Base-by-base conservation (phyloP, 371 early-diverging fungal species). In the Phascolomyces articulosus region DNA sequence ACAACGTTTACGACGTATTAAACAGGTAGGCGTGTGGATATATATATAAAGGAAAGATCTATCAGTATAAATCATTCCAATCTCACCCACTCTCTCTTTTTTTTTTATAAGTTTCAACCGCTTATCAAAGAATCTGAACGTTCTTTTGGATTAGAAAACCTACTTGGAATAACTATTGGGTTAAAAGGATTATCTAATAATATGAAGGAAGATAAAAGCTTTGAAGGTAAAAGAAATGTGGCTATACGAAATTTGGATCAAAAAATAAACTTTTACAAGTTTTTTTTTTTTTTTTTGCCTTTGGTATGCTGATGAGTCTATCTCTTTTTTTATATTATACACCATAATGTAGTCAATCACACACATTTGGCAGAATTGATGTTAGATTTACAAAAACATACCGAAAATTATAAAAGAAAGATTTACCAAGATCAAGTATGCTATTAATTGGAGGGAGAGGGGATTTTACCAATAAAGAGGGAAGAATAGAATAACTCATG, bases 111-210 rank as follows among this genome's bases (percentile, higher is more conserved):
- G 60, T 59, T 59, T 47, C 34, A 38, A 20, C 60, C 60, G 9
- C 47, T 59, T 44, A 41, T 59, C 8, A 40, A 40, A 59, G 60
- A 59, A 16, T 40, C 34, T 9, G 60, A 59, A 13, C 60, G 60
- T 28, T 24, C 29, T 8, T 59, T 59, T 59, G 60, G 60, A 24
- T 41, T 59, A 3, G 60, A 59, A 41, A 40, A 41, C 15, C 24
- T 59, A 40, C 60, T 59, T 23, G 60, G 60, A 2, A 59, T 59
- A 40, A 26, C 60, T 6, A 28, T 44, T 2, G 60, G 60, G 24
- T 15, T 51, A 4, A 59, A 27, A 16, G 21, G 58, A 23, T 58
- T 31, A 47, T 59, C 60, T 1, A 24, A 16, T 23, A 41, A 21
- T 20, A 26, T 8, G n/a, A 23, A 44, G 27, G 7, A 20, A n/a